A percentile compares a stretch with the other conserved stretches of the same genome.
These are phyloP conservation scores for Talaromyces sp. DNA, from an alignment of 2,329 filamentous ascomycete species.

Conservation along the genomic window DNA sequence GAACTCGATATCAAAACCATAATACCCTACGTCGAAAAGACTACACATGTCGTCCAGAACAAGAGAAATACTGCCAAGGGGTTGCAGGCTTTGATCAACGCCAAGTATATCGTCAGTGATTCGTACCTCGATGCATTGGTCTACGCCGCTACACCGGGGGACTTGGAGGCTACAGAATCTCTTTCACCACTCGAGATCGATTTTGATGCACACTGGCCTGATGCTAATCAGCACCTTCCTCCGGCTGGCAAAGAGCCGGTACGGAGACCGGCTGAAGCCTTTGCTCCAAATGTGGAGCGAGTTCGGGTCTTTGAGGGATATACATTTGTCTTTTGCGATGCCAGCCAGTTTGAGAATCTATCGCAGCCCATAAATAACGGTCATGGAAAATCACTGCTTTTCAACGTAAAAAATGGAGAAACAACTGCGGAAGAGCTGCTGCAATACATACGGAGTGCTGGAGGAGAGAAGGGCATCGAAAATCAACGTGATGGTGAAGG, in stretches of 20 bases:
- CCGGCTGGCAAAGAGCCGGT: constrained; percentile 72
- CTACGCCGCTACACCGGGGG: constrained; percentile 53
- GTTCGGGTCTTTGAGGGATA: constrained; percentile 77
- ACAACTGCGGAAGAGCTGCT: constrained; percentile 74
- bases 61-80: constrained; percentile 89
- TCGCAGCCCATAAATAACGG: constrained; percentile 72
- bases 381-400: constrained; percentile 75
- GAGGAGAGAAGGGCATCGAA: constrained; percentile 69
- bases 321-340: constrained; percentile 82
- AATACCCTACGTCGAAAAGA: constrained; percentile 67
- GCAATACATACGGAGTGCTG: constrained; percentile 68
- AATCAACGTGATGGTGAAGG: constrained; percentile 64
- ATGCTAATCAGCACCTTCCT: constrained; percentile 68
- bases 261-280: constrained; percentile 63
- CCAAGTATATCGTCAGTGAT: constrained; percentile 69
- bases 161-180: constrained; percentile 51
- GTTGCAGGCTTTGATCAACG: constrained; percentile 80
- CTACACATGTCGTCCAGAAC: constrained; percentile 83
- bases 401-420: constrained; percentile 57
- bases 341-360: constrained; percentile 71
- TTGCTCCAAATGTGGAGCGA: constrained; percentile 66
- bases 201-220: constrained; percentile 75
- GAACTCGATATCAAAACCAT: constrained; percentile 85
- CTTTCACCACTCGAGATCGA: constrained; percentile 68
- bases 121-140: constrained; percentile 71